A percentile compares a stretch with the other conserved stretches of the same genome.
Conservation (phyloP, 371 early-diverging fungal genomes). For the Saksenaea vasiformis region DNA sequence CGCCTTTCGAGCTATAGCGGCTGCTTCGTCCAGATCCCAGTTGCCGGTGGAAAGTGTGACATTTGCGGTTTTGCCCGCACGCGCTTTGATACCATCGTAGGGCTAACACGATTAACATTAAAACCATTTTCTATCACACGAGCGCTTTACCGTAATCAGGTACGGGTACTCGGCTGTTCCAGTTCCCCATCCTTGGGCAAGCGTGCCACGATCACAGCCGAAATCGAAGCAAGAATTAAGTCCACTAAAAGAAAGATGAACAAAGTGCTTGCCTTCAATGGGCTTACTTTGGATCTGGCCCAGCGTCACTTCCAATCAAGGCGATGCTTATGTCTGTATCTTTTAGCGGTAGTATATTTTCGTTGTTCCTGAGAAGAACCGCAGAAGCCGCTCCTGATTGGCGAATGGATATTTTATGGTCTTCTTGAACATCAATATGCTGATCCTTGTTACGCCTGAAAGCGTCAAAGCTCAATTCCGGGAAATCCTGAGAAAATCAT, state of each 20-base stretch:
- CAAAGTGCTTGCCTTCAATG: not conserved
- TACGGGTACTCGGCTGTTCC: slow-evolving; percentile 56
- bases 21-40: slow-evolving; percentile 37
- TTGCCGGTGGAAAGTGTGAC: slow-evolving; percentile 33
- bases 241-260: slow-evolving; percentile 6
- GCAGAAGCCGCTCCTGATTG: slow-evolving; percentile 39
- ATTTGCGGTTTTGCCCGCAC: slow-evolving; percentile 28
- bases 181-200: slow-evolving; percentile 57
- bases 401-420: slow-evolving; percentile 30
- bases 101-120: slow-evolving; percentile 12
- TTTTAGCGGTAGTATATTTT: slow-evolving; percentile 32
- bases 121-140: not conserved
- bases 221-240: slow-evolving; percentile 13
- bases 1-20: slow-evolving; percentile 34
- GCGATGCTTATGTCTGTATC: slow-evolving; percentile 26
- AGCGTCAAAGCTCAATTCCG: slow-evolving; percentile 28
- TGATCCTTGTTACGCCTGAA: slow-evolving; percentile 10
- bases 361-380: slow-evolving; percentile 39
- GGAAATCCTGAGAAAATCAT: slow-evolving; percentile 25
- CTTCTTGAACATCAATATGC: slow-evolving; percentile 32
- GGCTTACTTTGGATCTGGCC: slow-evolving; percentile 15
- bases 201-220: slow-evolving; percentile 31
- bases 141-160: slow-evolving; percentile 36
- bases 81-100: slow-evolving; percentile 39
- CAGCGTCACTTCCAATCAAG: slow-evolving; percentile 53